phyloP scores from a whole-genome alignment of 306 rosid genomes.

The Inga laurina region DNA sequence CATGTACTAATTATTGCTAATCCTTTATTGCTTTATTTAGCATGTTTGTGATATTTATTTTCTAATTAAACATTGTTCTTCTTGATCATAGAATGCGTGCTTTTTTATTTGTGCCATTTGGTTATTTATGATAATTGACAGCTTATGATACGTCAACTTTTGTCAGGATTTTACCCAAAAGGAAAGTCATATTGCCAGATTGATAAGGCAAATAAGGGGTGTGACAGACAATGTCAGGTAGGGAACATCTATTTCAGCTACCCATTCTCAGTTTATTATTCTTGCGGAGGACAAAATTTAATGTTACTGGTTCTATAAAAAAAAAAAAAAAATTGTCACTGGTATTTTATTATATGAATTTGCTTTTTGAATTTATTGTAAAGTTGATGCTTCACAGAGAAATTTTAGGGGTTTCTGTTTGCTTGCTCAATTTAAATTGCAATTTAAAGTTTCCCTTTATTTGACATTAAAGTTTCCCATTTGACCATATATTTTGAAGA shows the following conservation, averaged over 20 bases:
- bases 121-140: slow-evolving; percentile 3
- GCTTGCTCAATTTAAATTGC: neutral
- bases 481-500: neutral
- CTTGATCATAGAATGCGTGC: slow-evolving; percentile 4
- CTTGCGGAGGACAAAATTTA: slow-evolving; percentile 6
- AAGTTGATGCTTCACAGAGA: neutral
- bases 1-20: slow-evolving; percentile 21
- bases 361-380: neutral
- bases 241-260: slow-evolving; percentile 30
- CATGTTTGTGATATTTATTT: neutral
- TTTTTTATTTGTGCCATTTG: slow-evolving; percentile 21
- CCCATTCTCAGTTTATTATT: slow-evolving; percentile 25
- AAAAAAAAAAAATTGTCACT: neutral
- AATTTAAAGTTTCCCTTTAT: neutral
- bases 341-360: neutral
- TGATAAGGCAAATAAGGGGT: slow-evolving; percentile 69
- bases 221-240: slow-evolving; percentile 76
- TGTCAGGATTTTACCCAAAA: slow-evolving; percentile 60
- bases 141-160: slow-evolving; percentile 23
- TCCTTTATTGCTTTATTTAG: slow-evolving; percentile 14
- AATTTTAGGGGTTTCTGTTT: neutral
- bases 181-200: slow-evolving; percentile 65
- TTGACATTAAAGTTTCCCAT: neutral
- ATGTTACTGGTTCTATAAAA: neutral
- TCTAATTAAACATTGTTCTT: slow-evolving; percentile 12